phyloP scores from a whole-genome alignment of 768 basidiomycete genomes.

The Boletus rubescentipes region DNA sequence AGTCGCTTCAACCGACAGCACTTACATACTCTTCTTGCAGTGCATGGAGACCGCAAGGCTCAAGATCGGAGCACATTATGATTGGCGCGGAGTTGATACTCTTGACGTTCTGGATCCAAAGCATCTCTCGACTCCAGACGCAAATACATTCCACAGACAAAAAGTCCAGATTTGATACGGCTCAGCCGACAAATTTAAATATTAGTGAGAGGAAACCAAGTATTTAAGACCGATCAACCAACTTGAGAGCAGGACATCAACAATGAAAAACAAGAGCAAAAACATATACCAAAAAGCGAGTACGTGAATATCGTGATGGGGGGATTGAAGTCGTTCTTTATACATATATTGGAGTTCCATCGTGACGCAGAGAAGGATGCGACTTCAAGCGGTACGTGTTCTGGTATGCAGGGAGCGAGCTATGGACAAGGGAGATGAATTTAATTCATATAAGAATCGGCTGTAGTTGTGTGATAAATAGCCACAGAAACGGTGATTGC shows the following conservation, averaged over 20 bases:
- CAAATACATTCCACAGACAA: conserved; percentile 1
- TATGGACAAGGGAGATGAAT: conserved; percentile 1
- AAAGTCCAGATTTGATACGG: conserved; percentile 4
- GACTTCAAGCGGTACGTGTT: background rate
- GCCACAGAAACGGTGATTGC: background rate
- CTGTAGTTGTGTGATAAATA: background rate
- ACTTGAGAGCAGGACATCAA: conserved; percentile 5
- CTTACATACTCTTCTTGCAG: background rate
- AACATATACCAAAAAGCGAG: conserved; percentile 13
- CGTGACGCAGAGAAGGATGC: background rate
- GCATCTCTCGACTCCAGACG: background rate
- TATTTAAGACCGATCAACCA: background rate
- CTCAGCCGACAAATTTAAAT: conserved; percentile 11
- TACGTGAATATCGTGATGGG: conserved; percentile 13
- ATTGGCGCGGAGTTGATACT: too few species aligned
- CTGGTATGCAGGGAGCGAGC: background rate
- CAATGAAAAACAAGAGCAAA: conserved; percentile 15
- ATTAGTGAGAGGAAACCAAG: background rate
- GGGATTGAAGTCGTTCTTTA: conserved; percentile 6
- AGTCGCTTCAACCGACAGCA: too few species aligned
- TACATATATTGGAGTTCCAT: conserved; percentile 2
- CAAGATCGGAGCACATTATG: background rate
- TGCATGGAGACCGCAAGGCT: background rate
- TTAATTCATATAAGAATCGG: conserved; percentile 4
- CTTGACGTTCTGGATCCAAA: background rate